Base-by-base conservation (phyloP, 768 basidiomycete genomes). In the Hygrocybe coccinea region DNA sequence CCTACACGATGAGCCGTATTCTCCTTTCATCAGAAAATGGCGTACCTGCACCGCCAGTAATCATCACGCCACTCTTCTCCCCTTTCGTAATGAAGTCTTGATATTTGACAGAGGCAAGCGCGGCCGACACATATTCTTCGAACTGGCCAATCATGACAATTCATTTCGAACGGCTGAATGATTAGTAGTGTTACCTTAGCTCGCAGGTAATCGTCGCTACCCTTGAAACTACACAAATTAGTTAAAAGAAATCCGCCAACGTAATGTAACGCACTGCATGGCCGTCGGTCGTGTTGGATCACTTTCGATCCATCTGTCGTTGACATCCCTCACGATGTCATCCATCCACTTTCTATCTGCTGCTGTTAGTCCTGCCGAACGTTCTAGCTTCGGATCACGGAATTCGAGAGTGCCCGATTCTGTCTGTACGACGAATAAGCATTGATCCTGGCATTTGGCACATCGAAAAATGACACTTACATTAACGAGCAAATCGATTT, bases 311-410 rank as follows among this genome's bases (percentile, higher is more conserved):
- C 87, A 95, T 7, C 80, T 79, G 50, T 89, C 84, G 58, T 91
- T 91, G 10, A 95, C 91, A 58, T 92, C 91, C 52, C 78, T 82
- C 38, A 95, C 81, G 54, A 95, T 84, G 61, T 95, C 93, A 65
- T 98, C 95, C 81, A 98, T 91, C 97, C 97, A 99, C 69, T 91
- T 95, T 56, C 95, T 76, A 68, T 98, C 97, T 1, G 95, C 92
- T 0, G 97, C 77, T 2, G 95, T 97, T 60, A 99, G 72, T 5
- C 81, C 83, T 19, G 87, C 82, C 34, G 86, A 74, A 25, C 88
- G 79, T 61, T 95, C 94, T 5, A 97, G 65, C 64, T 79, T 84
- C 3, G 85, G 81, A 67, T 97, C 86, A 38, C 87, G 79, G 73
- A 97, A 94, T 62, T 97, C 95, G 56, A 98, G 82, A 2, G 77